A percentile compares a stretch with the other conserved stretches of the same genome.
These are phyloP conservation scores for Leishmania guyanensis DNA, from an alignment of 208 protist genomes.

Conservation along the genomic window DNA sequence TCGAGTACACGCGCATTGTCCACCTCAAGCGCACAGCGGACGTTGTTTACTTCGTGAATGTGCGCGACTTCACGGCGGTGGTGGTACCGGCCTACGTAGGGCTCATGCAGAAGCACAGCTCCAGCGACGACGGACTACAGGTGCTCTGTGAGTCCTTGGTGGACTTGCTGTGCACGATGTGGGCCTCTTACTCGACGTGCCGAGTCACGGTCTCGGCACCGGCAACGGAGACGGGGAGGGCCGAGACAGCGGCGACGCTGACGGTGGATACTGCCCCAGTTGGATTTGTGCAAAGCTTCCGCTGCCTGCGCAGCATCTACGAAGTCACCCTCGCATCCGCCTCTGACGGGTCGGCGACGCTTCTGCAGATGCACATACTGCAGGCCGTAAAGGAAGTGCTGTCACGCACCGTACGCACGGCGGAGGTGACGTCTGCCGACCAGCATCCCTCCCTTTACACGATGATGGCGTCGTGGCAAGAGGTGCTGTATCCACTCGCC, in stretches of 20 bases:
- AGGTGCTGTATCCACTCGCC: conserved; percentile 65
- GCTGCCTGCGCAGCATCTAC: conserved; percentile 43
- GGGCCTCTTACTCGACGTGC: conserved; percentile 38
- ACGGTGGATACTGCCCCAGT: conserved; percentile 34
- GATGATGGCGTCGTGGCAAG: conserved; percentile 68
- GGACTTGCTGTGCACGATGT: conserved; percentile 61
- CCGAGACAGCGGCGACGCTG: background rate
- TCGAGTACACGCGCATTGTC: conserved; percentile 75
- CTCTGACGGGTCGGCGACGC: conserved; percentile 20
- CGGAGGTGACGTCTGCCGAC: conserved; percentile 15
- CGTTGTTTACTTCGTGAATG: conserved; percentile 67
- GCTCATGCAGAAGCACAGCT: conserved; percentile 44
- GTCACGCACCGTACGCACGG: conserved; percentile 43
- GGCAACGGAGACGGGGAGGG: background rate
- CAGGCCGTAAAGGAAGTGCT: conserved; percentile 83
- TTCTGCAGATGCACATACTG: conserved; percentile 74
- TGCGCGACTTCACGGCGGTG: conserved; percentile 48
- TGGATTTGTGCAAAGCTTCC: conserved; percentile 53
- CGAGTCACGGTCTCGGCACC: conserved; percentile 1
- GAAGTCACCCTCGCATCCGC: conserved; percentile 26
- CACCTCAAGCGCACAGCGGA: conserved; percentile 39
- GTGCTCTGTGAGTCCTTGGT: conserved; percentile 59
- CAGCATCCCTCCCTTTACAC: conserved; percentile 35
- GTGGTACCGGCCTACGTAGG: conserved; percentile 63
- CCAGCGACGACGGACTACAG: conserved; percentile 70